A percentile compares a stretch with the other conserved stretches of the same genome.
Conservation (phyloP, 2,329 filamentous ascomycete species). For the Aspergillus latus region DNA sequence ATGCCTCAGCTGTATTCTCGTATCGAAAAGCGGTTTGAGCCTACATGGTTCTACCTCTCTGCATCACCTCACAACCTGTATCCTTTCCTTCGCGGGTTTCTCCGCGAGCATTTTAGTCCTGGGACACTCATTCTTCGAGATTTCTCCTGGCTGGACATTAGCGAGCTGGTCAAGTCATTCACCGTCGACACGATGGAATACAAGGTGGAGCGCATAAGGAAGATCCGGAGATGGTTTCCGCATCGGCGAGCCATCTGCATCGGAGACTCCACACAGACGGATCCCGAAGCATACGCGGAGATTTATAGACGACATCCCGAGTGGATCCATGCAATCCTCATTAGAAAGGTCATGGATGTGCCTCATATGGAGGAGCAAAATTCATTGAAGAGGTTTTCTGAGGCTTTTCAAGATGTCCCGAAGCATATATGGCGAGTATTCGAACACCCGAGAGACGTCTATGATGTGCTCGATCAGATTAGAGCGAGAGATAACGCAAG, state of each 20-base stretch:
- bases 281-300: slow-evolving; percentile 86
- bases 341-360: slow-evolving; percentile 78
- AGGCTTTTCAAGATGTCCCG: slow-evolving; percentile 76
- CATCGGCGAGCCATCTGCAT: slow-evolving; percentile 76
- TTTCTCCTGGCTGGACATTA: slow-evolving; percentile 79
- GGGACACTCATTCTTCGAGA: slow-evolving; percentile 85
- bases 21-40: slow-evolving; percentile 58
- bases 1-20: slow-evolving; percentile 83
- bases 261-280: slow-evolving; percentile 87
- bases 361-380: slow-evolving; percentile 73
- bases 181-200: slow-evolving; percentile 81
- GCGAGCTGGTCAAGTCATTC: slow-evolving; percentile 74
- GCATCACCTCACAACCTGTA: slow-evolving; percentile 95
- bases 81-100: slow-evolving; percentile 76
- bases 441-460: slow-evolving; percentile 67
- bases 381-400: slow-evolving; percentile 71
- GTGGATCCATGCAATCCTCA: slow-evolving; percentile 82
- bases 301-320: slow-evolving; percentile 66
- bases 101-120: slow-evolving; percentile 67
- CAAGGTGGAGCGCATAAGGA: slow-evolving; percentile 76
- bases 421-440: slow-evolving; percentile 76
- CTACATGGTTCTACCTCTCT: slow-evolving; percentile 89
- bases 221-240: slow-evolving; percentile 77
- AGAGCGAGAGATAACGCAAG: slow-evolving; percentile 16
- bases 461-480: slow-evolving; percentile 33